These are phyloP conservation scores for Jamesozyma piceae DNA, from an alignment of 805 yeast genomes.

Conservation along the genomic window DNA sequence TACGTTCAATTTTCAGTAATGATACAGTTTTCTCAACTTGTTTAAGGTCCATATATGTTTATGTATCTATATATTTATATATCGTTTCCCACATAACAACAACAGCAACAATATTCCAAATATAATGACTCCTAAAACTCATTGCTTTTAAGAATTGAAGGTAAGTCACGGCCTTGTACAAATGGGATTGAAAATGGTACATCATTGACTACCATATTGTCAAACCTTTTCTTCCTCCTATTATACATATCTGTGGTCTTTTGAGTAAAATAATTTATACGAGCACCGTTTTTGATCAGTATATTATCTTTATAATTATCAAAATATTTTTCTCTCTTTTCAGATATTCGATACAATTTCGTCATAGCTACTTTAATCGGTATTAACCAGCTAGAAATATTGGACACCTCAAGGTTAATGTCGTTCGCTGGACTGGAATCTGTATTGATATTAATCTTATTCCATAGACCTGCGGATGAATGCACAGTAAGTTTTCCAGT, in stretches of 20 bases:
- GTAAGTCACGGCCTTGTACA: slow-evolving; percentile 10
- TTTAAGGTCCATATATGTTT: no score
- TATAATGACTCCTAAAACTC: not conserved
- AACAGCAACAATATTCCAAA: not conserved
- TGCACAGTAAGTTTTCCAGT: slow-evolving; percentile 1
- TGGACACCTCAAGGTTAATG: not conserved
- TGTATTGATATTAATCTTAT: not conserved
- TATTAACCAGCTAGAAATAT: slow-evolving; percentile 18
- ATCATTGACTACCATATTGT: slow-evolving; percentile 11
- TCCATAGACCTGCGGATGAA: not conserved
- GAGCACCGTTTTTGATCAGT: slow-evolving; percentile 13
- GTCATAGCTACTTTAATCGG: slow-evolving; percentile 16
- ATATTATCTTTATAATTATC: slow-evolving; percentile 11
- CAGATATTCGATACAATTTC: slow-evolving; percentile 5
- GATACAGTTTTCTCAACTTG: not conserved
- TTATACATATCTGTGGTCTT: slow-evolving; percentile 20
- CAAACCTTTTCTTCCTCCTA: slow-evolving; percentile 17
- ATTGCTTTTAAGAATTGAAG: slow-evolving; percentile 2
- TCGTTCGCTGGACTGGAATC: not conserved
- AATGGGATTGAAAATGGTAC: slow-evolving; percentile 19
- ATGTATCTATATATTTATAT: no score
- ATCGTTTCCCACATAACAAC: not conserved
- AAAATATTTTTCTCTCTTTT: slow-evolving; percentile 8
- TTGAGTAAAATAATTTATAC: slow-evolving; percentile 10
- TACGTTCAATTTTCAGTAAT: not conserved